phyloP scores from a whole-genome alignment of 2,329 filamentous ascomycete species.

The Xylariaceae sp. region DNA sequence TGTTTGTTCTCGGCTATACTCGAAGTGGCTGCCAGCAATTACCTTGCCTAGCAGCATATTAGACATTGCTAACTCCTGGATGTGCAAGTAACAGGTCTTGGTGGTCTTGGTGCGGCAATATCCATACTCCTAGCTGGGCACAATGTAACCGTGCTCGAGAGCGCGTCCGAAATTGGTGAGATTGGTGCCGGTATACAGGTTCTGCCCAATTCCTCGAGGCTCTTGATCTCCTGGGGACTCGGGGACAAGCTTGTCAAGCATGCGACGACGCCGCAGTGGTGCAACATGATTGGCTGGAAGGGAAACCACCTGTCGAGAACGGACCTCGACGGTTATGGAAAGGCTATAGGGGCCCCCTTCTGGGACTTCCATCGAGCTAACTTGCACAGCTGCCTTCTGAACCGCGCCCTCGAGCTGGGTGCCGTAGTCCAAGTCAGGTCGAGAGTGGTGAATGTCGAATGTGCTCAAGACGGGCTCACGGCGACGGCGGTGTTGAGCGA shows the following conservation, averaged over 20 bases:
- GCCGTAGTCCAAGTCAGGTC: conserved; percentile 48
- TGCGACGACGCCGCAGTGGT: conserved; percentile 46
- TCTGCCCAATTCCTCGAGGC: conserved; percentile 49
- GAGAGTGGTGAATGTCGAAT: conserved; percentile 46
- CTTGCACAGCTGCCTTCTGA: conserved; percentile 51
- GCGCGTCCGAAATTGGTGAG: conserved; percentile 49
- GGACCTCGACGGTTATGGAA: conserved; percentile 48
- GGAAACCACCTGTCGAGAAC: conserved; percentile 51
- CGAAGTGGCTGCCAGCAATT: too few relatives aligned
- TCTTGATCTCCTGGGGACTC: conserved; percentile 54
- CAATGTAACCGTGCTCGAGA: conserved; percentile 51
- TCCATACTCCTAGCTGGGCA: conserved; percentile 49
- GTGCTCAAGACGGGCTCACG: conserved; percentile 35
- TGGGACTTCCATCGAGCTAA: conserved; percentile 60
- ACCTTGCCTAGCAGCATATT: too few relatives aligned
- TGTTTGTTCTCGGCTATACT: too few relatives aligned
- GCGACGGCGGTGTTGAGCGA: conserved; percentile 45
- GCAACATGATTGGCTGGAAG: conserved; percentile 57
- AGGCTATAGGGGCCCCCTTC: conserved; percentile 45
- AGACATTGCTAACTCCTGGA: neutral
- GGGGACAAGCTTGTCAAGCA: conserved; percentile 42
- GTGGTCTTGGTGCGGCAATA: conserved; percentile 56
- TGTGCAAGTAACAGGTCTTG: conserved; percentile 42
- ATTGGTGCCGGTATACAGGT: conserved; percentile 56
- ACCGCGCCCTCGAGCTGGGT: conserved; percentile 51